Evolutionary conservation across 1,284 basidiomycete species (phyloP).

Genomic region (Melampsora occidentalis): DNA sequence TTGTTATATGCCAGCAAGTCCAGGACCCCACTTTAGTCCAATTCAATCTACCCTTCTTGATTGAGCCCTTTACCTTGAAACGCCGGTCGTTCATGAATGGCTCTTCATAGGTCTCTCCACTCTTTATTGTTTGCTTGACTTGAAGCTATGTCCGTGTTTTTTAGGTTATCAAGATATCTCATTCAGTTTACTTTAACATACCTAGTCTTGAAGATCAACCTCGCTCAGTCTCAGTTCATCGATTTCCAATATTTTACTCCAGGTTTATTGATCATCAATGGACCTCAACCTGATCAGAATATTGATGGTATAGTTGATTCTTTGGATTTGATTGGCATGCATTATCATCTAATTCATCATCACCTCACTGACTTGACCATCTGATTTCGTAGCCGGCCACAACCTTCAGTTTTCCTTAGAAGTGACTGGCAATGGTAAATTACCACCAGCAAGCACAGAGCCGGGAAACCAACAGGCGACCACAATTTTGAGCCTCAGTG

Average conservation of each 20-base stretch:
- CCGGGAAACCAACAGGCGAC: constrained; percentile 29
- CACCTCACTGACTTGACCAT: neutral
- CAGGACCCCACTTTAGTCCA: neutral
- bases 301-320: constrained; percentile 18
- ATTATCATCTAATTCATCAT: neutral
- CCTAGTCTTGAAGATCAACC: constrained; percentile 7
- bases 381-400: constrained; percentile 18
- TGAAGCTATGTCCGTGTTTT: neutral
- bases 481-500: constrained; percentile 25
- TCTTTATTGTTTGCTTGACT: neutral
- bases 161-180: neutral
- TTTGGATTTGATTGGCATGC: neutral
- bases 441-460: constrained; percentile 22
- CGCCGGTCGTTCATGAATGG: constrained; percentile 11
- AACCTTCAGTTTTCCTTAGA: constrained; percentile 23
- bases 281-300: constrained; percentile 18
- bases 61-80: neutral
- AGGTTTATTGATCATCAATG: constrained; percentile 26
- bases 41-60: neutral
- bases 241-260: constrained; percentile 36
- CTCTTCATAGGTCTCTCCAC: neutral
- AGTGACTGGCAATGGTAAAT: constrained; percentile 26
- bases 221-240: constrained; percentile 14
- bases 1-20: neutral
- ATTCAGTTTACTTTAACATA: constrained; percentile 8